Conservation (phyloP, 2,329 filamentous ascomycete genomes). For the Plenodomus biglobosus region DNA sequence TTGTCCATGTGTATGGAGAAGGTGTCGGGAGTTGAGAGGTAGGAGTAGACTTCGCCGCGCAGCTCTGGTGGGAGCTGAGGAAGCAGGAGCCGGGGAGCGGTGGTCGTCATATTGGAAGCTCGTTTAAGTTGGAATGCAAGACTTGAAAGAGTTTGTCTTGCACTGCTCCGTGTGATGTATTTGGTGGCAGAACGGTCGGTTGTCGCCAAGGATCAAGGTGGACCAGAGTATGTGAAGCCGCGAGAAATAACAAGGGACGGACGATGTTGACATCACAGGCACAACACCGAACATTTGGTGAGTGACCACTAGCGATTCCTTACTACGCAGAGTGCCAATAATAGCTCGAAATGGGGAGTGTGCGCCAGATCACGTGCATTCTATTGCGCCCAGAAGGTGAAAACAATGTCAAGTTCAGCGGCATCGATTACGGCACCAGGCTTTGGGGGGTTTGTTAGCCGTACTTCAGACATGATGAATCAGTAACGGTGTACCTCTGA, state of each 20-base stretch:
- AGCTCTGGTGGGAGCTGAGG: slow-evolving; percentile 34
- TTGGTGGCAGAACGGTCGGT: not conserved
- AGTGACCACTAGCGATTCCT: slow-evolving; percentile 14
- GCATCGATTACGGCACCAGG: too few species aligned
- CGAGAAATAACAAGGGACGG: not conserved
- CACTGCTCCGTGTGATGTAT: not conserved
- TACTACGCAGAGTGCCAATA: not conserved
- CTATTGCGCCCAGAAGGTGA: slow-evolving; percentile 8
- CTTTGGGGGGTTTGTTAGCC: not conserved
- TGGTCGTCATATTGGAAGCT: slow-evolving; percentile 2
- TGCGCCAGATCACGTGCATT: slow-evolving; percentile 12
- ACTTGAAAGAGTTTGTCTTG: too few species aligned
- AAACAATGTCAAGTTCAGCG: not conserved
- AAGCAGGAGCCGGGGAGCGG: slow-evolving; percentile 18
- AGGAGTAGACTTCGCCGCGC: slow-evolving; percentile 33
- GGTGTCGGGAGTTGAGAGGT: slow-evolving; percentile 13
- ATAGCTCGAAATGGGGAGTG: slow-evolving; percentile 7
- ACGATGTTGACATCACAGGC: not conserved
- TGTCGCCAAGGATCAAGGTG: not conserved
- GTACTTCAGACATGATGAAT: not conserved
- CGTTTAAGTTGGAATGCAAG: not conserved
- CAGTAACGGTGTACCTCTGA: not conserved
- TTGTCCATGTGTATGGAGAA: slow-evolving; percentile 6
- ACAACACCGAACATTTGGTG: slow-evolving; percentile 1
- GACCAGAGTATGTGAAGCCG: not conserved